Evolutionary conservation across 1,284 basidiomycete genomes (phyloP).

Genomic region (Tremellales sp.): DNA sequence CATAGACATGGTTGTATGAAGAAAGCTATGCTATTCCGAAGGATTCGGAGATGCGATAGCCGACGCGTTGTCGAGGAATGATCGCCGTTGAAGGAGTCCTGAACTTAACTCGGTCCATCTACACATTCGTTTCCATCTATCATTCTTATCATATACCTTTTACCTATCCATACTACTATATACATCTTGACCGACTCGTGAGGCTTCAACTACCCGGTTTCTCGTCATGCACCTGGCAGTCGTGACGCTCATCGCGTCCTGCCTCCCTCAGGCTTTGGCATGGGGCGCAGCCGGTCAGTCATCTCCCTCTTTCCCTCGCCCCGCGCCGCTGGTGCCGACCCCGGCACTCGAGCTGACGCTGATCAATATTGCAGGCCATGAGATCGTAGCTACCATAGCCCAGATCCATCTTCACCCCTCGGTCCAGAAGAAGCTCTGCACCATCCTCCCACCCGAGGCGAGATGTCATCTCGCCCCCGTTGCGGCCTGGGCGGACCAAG

Average conservation of each 20-base stretch:
- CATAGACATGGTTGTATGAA: no score
- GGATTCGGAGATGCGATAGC: no score
- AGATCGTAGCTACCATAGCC: slow-evolving; percentile 87
- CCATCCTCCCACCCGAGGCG: slow-evolving; percentile 57
- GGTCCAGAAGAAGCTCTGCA: slow-evolving; percentile 65
- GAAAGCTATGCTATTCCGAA: no score
- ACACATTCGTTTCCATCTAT: no score
- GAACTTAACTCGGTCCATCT: no score
- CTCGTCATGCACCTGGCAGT: neutral
- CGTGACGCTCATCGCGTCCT: slow-evolving; percentile 13
- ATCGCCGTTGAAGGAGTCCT: no score
- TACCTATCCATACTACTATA: neutral
- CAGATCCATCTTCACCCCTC: slow-evolving; percentile 80
- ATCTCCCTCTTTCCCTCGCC: neutral
- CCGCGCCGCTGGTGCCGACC: neutral
- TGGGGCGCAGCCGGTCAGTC: slow-evolving; percentile 53
- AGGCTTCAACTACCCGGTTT: neutral
- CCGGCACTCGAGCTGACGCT: neutral
- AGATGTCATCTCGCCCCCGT: slow-evolving; percentile 73
- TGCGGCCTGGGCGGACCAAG: slow-evolving; percentile 79
- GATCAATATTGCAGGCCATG: slow-evolving; percentile 59
- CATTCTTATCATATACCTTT: no score
- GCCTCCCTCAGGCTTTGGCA: slow-evolving; percentile 37
- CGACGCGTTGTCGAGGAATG: no score
- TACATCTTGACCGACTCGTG: neutral